Conservation (phyloP, 2,329 filamentous ascomycete genomes). For the Orbilia ellipsospora region DNA sequence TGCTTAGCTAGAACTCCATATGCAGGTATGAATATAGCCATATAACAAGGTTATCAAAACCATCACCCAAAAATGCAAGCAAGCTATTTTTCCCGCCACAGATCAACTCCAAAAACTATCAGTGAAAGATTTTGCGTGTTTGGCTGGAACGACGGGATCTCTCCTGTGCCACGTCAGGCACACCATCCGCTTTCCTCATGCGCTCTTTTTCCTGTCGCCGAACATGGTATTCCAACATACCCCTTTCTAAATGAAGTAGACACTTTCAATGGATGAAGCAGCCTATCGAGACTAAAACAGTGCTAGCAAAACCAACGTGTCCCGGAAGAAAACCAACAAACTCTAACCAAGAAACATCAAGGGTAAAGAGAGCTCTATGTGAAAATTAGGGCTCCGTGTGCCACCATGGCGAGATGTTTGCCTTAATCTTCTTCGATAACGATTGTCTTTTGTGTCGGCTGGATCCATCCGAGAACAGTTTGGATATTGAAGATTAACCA, state of each 20-base stretch:
- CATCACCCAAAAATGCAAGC: slow-evolving; percentile 6
- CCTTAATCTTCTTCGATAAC: slow-evolving; percentile 43
- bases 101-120: too few relatives aligned
- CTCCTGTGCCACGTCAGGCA: too few relatives aligned
- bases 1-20: slow-evolving; percentile 13
- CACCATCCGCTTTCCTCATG: too few relatives aligned
- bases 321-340: not conserved
- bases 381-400: not conserved
- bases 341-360: not conserved
- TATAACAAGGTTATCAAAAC: not conserved
- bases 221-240: too few relatives aligned
- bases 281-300: too few relatives aligned
- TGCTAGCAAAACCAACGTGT: not conserved
- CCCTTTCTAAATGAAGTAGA: too few relatives aligned
- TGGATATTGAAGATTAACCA: slow-evolving; percentile 53
- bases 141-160: too few relatives aligned
- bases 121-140: too few relatives aligned
- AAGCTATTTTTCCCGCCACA: too few relatives aligned
- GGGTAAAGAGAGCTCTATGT: not conserved
- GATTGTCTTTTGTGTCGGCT: slow-evolving; percentile 36
- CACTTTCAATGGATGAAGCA: too few relatives aligned
- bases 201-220: too few relatives aligned
- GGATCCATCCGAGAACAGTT: slow-evolving; percentile 51
- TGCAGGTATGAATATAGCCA: too few relatives aligned
- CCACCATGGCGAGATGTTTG: not conserved